phyloP scores from a whole-genome alignment of 352 stramenopile species.

The Bremia lactucae region DNA sequence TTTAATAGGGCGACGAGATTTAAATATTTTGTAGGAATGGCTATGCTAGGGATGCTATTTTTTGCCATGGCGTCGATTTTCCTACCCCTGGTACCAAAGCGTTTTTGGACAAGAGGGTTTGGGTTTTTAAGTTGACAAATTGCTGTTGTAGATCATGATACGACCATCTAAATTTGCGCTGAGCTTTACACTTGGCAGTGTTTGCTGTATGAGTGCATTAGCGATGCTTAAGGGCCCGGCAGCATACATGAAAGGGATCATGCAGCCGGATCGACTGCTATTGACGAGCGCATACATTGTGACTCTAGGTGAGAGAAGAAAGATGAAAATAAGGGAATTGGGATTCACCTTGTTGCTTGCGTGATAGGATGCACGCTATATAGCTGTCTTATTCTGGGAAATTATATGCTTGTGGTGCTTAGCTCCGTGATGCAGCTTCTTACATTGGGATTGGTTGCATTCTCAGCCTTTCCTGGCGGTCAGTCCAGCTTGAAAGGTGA shows the following conservation, averaged over 20 bases:
- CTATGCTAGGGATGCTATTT: conserved; percentile 61
- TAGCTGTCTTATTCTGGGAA: conserved; percentile 71
- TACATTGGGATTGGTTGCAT: conserved; percentile 42
- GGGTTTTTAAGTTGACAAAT: neutral
- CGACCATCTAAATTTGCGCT: conserved; percentile 75
- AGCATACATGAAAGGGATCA: conserved; percentile 38
- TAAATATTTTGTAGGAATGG: conserved; percentile 72
- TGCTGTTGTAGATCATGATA: conserved; percentile 47
- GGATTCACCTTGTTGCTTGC: neutral
- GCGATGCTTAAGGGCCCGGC: conserved; percentile 67
- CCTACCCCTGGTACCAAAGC: conserved; percentile 34
- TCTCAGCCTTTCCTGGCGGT: conserved; percentile 51
- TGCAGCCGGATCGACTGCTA: conserved; percentile 53
- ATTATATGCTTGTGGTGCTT: conserved; percentile 75
- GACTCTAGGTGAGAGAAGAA: conserved; percentile 38
- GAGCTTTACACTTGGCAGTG: conserved; percentile 72
- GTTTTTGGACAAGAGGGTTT: neutral
- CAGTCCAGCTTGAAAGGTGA: conserved; percentile 55
- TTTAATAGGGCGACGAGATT: conserved; percentile 53
- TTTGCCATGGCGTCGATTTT: conserved; percentile 79
- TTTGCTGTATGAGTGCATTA: conserved; percentile 63
- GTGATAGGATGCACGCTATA: conserved; percentile 49
- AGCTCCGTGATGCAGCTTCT: conserved; percentile 59
- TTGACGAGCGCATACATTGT: conserved; percentile 61
- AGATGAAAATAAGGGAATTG: neutral